Conservation (phyloP, 1,284 basidiomycete genomes). For the Tilletia caries region DNA sequence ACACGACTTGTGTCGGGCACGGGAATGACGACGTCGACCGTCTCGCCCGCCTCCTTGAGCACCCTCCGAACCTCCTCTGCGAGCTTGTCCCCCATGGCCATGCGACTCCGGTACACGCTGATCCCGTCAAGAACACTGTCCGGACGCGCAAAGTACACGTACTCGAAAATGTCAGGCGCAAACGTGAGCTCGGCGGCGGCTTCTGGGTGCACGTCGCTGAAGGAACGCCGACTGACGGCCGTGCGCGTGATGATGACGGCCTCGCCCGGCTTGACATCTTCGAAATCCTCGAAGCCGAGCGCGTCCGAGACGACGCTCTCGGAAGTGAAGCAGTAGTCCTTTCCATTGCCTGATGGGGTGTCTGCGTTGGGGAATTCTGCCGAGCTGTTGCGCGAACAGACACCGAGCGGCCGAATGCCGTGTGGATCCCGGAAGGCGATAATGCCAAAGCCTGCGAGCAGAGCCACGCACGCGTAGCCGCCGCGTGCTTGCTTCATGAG, state of each 20-base stretch:
- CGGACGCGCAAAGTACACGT: conserved; percentile 95
- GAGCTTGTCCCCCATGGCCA: conserved; percentile 98
- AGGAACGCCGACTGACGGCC: conserved; percentile 42
- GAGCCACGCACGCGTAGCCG: conserved; percentile 93
- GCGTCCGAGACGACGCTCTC: conserved; percentile 97
- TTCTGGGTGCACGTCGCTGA: conserved; percentile 29
- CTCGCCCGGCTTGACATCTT: conserved; percentile 89
- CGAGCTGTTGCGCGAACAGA: conserved; percentile 41
- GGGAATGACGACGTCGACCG: conserved; percentile 78
- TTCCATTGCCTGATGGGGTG: conserved; percentile 20
- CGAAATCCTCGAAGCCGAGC: conserved; percentile 82
- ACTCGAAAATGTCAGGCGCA: conserved; percentile 96
- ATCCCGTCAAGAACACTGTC: conserved; percentile 97
- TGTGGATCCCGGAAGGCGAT: conserved; percentile 99
- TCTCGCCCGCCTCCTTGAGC: conserved; percentile 62
- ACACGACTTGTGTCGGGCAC: conserved; percentile 96
- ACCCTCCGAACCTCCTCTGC: conserved; percentile 80
- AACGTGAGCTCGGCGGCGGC: conserved; percentile 34
- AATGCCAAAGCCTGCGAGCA: conserved; percentile 97
- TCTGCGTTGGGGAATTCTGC: background rate
- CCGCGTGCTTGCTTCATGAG: conserved; percentile 86
- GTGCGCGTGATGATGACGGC: conserved; percentile 82
- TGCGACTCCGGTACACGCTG: conserved; percentile 92
- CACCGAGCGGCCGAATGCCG: conserved; percentile 78
- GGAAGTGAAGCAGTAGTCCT: conserved; percentile 69